Conservation (phyloP, 192 early-diverging fungal species). For the Podila verticillata region DNA sequence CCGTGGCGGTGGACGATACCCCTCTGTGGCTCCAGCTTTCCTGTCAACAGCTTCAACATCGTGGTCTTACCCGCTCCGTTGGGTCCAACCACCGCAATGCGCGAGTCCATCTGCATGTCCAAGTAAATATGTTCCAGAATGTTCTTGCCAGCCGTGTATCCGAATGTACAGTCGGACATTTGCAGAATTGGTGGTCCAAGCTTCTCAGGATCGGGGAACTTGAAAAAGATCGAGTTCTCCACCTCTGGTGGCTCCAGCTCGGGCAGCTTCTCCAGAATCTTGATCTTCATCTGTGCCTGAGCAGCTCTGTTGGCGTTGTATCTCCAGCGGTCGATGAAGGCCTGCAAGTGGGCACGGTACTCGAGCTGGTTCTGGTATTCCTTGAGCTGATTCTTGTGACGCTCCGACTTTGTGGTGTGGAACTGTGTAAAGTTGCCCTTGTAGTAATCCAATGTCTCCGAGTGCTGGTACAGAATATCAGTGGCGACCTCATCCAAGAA, state of each 20-base stretch:
- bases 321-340: slow-evolving; percentile 98
- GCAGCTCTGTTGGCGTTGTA: slow-evolving; percentile 98
- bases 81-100: slow-evolving; percentile 98
- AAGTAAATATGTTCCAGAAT: slow-evolving; percentile 89
- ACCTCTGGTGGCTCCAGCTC: slow-evolving; percentile 88
- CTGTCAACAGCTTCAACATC: slow-evolving; percentile 91
- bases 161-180: slow-evolving; percentile 92
- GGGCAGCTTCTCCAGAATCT: slow-evolving; percentile 97
- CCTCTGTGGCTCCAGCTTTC: slow-evolving; percentile 77
- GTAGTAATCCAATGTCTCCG: slow-evolving; percentile 93
- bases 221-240: slow-evolving; percentile 83
- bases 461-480: slow-evolving; percentile 96
- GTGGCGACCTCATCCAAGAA: slow-evolving; percentile 98
- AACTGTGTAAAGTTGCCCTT: slow-evolving; percentile 95
- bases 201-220: slow-evolving; percentile 93
- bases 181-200: slow-evolving; percentile 97
- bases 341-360: slow-evolving; percentile 95
- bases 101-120: slow-evolving; percentile 96
- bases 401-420: slow-evolving; percentile 89
- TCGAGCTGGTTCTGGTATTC: slow-evolving; percentile 98
- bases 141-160: slow-evolving; percentile 81
- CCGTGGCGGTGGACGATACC: slow-evolving; percentile 93
- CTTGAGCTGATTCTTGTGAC: slow-evolving; percentile 87
- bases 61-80: slow-evolving; percentile 99
- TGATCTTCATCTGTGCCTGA: slow-evolving; percentile 98